Evolutionary conservation across 2,329 filamentous ascomycete genomes (phyloP), one percentile per base, ranked within the genome.

Genomic region (Colletotrichum spinosum): DNA sequence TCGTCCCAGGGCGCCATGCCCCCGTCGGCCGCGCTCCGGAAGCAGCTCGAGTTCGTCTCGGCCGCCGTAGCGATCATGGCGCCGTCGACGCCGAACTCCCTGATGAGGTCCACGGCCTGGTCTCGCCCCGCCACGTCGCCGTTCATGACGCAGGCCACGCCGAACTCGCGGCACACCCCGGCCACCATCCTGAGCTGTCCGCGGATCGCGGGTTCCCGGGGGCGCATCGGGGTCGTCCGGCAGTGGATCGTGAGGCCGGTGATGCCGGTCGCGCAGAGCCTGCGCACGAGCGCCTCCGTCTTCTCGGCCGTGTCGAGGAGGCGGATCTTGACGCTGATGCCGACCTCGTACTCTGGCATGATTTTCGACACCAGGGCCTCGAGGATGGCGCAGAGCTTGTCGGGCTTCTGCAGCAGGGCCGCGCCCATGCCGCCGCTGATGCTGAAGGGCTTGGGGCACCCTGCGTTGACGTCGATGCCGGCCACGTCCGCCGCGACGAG

Each of bases 391-490:
- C 90, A 91, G 1, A 99, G 86, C 72, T 87, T 89, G 69, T 98
- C 94, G 0, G 96, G 95, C 0, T 91, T 95, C 70, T 88, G 88
- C 13, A 99, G 86, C 17, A 99, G 85, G 1, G 94, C 95, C 0
- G 96, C 96, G 53, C 96, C 96, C 96, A 99, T 99, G 53, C 96
- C 96, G 66, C 94, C 94, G 68, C 87, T 87, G 2, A 95, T 97
- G 73, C 92, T 97, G 79, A 99, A 99, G 0, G 95, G 92, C 78
- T 99, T 99, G 1, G 96, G 96, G 75, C 96, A 99, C n/a, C 96
- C 96, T 0, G 96, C 94, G 77, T 99, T 99, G 68, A 99, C 91
- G 76, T 98, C 96, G 71, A 99, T 97, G 66, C 96, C 96, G 0
- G 90, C 90, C 3, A 99, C 96, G 78, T 98, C 93, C 11, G 82